These are phyloP conservation scores for Clarkia xantiana DNA, from an alignment of 345 rosid genomes.

Conservation along the genomic window DNA sequence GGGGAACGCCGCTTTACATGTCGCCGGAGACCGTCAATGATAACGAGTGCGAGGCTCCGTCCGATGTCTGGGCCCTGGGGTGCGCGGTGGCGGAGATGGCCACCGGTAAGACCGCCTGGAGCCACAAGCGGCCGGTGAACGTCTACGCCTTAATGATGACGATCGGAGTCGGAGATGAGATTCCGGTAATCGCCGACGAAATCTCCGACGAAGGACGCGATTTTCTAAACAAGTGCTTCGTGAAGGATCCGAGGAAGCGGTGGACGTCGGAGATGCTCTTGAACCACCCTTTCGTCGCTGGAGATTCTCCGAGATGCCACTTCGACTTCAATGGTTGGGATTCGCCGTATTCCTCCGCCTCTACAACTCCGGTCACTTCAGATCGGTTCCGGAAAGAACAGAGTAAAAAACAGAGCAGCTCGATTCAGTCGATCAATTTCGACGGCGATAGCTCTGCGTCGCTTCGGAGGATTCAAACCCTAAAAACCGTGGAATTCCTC, in stretches of 20 bases:
- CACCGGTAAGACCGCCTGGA: slow-evolving; percentile 58
- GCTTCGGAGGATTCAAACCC: too few species aligned
- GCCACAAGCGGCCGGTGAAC: slow-evolving; percentile 15
- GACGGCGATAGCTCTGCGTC: too few species aligned
- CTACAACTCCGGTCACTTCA: neutral
- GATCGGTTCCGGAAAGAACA: neutral
- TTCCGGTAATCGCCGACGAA: slow-evolving; percentile 40
- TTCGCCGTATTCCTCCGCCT: neutral
- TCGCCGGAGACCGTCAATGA: slow-evolving; percentile 62
- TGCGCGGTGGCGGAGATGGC: slow-evolving; percentile 67
- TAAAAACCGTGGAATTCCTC: too few species aligned
- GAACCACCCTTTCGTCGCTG: slow-evolving; percentile 41
- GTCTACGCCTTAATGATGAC: slow-evolving; percentile 32
- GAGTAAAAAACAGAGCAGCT: neutral
- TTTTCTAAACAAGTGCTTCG: slow-evolving; percentile 48
- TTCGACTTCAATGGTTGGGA: slow-evolving; percentile 8
- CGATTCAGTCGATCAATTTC: too few species aligned
- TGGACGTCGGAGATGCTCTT: slow-evolving; percentile 75
- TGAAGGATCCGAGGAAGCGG: slow-evolving; percentile 36
- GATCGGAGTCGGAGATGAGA: slow-evolving; percentile 41
- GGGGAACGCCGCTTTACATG: slow-evolving; percentile 73
- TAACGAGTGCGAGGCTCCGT: slow-evolving; percentile 45
- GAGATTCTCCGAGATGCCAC: slow-evolving; percentile 9
- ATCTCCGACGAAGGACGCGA: slow-evolving; percentile 61
- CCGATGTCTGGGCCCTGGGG: slow-evolving; percentile 83